Conservation (phyloP, 495 filamentous ascomycete species). For the Cercophora newfieldiana region DNA sequence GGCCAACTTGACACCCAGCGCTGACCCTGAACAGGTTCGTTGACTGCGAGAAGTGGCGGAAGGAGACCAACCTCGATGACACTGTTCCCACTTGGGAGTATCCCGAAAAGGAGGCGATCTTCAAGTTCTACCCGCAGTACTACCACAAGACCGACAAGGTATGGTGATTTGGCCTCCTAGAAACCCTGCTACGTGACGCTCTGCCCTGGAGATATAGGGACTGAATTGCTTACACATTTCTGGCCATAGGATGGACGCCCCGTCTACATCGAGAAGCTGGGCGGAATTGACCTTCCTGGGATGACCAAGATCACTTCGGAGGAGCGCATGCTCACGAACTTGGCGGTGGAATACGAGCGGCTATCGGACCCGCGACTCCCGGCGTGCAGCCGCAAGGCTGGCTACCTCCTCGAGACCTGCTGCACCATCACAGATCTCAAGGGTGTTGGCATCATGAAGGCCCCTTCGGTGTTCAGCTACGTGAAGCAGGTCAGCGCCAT, state of each 20-base stretch:
- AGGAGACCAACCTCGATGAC: slow-evolving; percentile 78
- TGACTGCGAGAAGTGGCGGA: slow-evolving; percentile 87
- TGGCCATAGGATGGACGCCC: slow-evolving; percentile 81
- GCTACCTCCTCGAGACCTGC: slow-evolving; percentile 89
- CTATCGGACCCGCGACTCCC: slow-evolving; percentile 88
- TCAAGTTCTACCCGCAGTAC: slow-evolving; percentile 96
- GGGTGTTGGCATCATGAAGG: slow-evolving; percentile 81
- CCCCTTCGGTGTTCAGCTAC: slow-evolving; percentile 73
- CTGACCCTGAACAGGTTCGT: slow-evolving; percentile 67
- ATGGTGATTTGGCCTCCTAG: slow-evolving; percentile 25
- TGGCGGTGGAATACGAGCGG: slow-evolving; percentile 96
- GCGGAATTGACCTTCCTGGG: slow-evolving; percentile 83
- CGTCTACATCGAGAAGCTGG: slow-evolving; percentile 94
- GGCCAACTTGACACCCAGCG: neutral
- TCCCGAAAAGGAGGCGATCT: slow-evolving; percentile 80
- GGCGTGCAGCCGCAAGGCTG: slow-evolving; percentile 91
- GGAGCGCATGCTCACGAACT: slow-evolving; percentile 93
- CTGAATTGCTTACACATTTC: slow-evolving; percentile 7
- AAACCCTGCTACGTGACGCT: neutral
- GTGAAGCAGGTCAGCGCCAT: slow-evolving; percentile 67
- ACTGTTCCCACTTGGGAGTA: slow-evolving; percentile 81
- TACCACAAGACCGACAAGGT: slow-evolving; percentile 99
- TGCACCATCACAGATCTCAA: slow-evolving; percentile 97
- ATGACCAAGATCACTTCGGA: slow-evolving; percentile 88
- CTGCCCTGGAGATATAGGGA: neutral